These are phyloP conservation scores for Kwoniella sp. DNA, from an alignment of 768 basidiomycete genomes.

Conservation along the genomic window DNA sequence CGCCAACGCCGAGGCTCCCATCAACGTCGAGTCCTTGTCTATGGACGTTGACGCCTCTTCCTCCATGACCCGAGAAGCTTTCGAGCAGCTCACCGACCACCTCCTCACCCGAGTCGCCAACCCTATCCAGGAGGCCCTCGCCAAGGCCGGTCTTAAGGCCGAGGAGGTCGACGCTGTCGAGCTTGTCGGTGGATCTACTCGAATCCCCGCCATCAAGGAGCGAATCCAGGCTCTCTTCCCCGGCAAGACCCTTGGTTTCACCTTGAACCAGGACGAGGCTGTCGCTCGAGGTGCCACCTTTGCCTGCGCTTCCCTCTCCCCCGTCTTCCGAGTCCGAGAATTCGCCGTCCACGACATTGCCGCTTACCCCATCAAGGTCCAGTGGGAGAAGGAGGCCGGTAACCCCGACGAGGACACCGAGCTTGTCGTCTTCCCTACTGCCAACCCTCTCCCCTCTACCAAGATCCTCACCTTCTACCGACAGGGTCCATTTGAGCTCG, in stretches of 20 bases:
- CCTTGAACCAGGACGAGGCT: constrained; percentile 97
- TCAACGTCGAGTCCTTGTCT: constrained; percentile 95
- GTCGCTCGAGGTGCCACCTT: constrained; percentile 95
- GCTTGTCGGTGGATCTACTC: constrained; percentile 89
- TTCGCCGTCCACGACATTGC: constrained; percentile 86
- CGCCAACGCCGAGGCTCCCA: constrained; percentile 82
- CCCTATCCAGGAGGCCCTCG: constrained; percentile 77
- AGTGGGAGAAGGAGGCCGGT: constrained; percentile 73
- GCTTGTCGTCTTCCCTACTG: constrained; percentile 82
- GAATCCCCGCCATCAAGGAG: constrained; percentile 86
- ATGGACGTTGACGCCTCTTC: constrained; percentile 91
- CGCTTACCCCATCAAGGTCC: constrained; percentile 84
- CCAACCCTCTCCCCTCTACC: constrained; percentile 85
- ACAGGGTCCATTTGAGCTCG: constrained; percentile 81
- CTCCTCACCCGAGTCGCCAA: constrained; percentile 74
- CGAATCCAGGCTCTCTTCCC: constrained; percentile 81
- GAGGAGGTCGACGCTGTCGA: constrained; percentile 90
- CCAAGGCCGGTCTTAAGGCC: constrained; percentile 73
- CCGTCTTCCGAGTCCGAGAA: constrained; percentile 95
- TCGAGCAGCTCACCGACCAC: constrained; percentile 74
- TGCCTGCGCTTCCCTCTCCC: constrained; percentile 93
- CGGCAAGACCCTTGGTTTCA: constrained; percentile 81
- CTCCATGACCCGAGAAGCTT: constrained; percentile 75
- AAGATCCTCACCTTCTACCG: constrained; percentile 95
- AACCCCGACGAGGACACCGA: constrained; percentile 86